Evolutionary conservation across 2,329 filamentous ascomycete genomes (phyloP).

Genomic region (Colletotrichum scovillei): DNA sequence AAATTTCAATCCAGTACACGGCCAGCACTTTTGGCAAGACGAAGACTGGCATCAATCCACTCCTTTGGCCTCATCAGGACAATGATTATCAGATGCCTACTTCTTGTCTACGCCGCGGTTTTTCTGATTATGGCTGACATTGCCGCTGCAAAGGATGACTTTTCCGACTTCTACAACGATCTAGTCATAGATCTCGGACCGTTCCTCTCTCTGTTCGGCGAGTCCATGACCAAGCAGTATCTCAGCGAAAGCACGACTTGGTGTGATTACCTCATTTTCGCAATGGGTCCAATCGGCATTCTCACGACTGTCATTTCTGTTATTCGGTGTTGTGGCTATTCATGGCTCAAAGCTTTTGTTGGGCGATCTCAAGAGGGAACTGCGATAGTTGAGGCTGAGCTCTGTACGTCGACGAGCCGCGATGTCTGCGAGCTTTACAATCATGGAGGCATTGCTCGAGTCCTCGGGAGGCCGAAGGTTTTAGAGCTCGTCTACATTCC

Average conservation of each 20-base stretch:
- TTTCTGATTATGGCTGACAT: no score
- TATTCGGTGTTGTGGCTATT: slow-evolving; percentile 46
- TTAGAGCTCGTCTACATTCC: slow-evolving; percentile 44
- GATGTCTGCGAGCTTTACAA: slow-evolving; percentile 53
- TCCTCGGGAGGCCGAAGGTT: slow-evolving; percentile 47
- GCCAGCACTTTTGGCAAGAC: no score
- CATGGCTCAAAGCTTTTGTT: slow-evolving; percentile 50
- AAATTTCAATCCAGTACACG: no score
- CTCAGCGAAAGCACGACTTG: slow-evolving; percentile 46
- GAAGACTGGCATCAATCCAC: no score
- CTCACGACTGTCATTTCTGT: slow-evolving; percentile 49
- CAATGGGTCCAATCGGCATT: slow-evolving; percentile 51
- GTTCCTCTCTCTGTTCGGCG: slow-evolving; percentile 50
- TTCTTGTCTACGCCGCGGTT: no score
- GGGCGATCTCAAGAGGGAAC: slow-evolving; percentile 50
- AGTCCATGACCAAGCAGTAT: slow-evolving; percentile 51
- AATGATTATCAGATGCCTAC: no score
- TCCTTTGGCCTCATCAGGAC: no score
- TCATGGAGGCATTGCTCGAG: slow-evolving; percentile 37
- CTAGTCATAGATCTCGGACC: slow-evolving; percentile 47
- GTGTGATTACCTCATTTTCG: slow-evolving; percentile 47
- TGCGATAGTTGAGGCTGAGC: slow-evolving; percentile 48
- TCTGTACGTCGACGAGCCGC: slow-evolving; percentile 52
- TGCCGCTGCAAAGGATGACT: no score
- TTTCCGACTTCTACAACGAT: slow-evolving; percentile 47